Conservation (phyloP, 495 filamentous ascomycete species). For the Endocarpon pusillum region DNA sequence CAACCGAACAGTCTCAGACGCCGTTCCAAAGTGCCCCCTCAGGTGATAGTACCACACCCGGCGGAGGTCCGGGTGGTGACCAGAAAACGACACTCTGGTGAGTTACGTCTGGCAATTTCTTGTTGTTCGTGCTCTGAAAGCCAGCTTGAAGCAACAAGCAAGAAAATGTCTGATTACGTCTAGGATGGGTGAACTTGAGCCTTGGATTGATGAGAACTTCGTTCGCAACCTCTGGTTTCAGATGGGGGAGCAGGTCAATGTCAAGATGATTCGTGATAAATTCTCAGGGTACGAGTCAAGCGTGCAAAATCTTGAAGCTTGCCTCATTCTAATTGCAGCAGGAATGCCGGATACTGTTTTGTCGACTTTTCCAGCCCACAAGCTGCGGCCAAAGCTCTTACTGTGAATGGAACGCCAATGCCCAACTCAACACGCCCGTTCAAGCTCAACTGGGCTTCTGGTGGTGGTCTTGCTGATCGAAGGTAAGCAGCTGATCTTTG, state of each 20-base stretch:
- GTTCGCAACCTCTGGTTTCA: conserved; percentile 85
- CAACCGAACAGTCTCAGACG: conserved; percentile 34
- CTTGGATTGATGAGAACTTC: conserved; percentile 99
- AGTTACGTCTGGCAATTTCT: conserved; percentile 19
- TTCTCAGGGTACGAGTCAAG: conserved; percentile 72
- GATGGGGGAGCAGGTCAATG: conserved; percentile 85
- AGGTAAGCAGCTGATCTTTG: conserved; percentile 35
- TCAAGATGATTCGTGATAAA: conserved; percentile 99
- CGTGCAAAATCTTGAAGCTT: conserved; percentile 7
- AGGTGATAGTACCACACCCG: conserved; percentile 33
- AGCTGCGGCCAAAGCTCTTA: conserved; percentile 78
- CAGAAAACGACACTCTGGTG: conserved; percentile 75
- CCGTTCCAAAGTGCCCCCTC: conserved; percentile 36
- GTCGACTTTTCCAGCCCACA: conserved; percentile 77
- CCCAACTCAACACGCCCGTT: conserved; percentile 90
- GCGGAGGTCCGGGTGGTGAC: conserved; percentile 39
- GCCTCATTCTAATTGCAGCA: conserved; percentile 42
- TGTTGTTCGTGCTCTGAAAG: conserved; percentile 1
- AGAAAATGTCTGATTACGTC: conserved; percentile 1
- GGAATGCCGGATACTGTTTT: conserved; percentile 98
- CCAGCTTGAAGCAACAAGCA: conserved; percentile 1
- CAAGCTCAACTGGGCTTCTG: conserved; percentile 98
- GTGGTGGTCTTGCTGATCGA: conserved; percentile 85
- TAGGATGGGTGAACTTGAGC: conserved; percentile 98
- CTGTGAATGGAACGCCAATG: conserved; percentile 75